phyloP scores from a whole-genome alignment of 352 stramenopile genomes.

The Phytophthora gonapodyides region DNA sequence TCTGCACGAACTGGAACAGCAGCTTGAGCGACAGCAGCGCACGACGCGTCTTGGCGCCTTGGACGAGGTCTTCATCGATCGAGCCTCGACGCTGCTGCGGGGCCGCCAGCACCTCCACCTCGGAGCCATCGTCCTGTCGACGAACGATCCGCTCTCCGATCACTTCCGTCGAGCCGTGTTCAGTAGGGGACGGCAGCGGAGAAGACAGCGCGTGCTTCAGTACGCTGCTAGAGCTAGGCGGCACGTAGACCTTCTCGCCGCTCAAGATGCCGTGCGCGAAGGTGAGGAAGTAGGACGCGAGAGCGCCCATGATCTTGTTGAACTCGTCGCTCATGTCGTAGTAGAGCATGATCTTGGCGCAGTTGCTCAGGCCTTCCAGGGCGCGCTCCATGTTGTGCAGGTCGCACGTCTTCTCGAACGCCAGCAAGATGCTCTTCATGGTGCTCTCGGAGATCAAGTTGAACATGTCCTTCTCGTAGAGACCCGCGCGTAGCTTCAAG shows the following conservation, averaged over 20 bases:
- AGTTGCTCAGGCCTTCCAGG: conserved; percentile 82
- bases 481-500: conserved; percentile 77
- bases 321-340: conserved; percentile 82
- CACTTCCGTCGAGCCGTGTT: conserved; percentile 19
- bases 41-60: conserved; percentile 76
- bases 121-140: conserved; percentile 38
- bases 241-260: conserved; percentile 83
- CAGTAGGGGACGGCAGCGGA: conserved; percentile 13
- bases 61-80: conserved; percentile 58
- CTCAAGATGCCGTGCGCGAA: conserved; percentile 86
- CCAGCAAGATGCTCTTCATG: conserved; percentile 79
- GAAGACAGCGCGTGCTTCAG: conserved; percentile 27
- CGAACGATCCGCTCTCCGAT: conserved; percentile 38
- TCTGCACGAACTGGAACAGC: conserved; percentile 87
- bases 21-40: conserved; percentile 78
- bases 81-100: conserved; percentile 19
- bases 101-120: conserved; percentile 48
- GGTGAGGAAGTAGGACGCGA: conserved; percentile 84
- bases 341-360: conserved; percentile 86
- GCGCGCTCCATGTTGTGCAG: conserved; percentile 84
- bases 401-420: conserved; percentile 87
- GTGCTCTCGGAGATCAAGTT: conserved; percentile 78
- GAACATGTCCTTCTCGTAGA: conserved; percentile 91
- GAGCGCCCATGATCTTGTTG: conserved; percentile 81
- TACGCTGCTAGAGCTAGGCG: conserved; percentile 40